phyloP scores from a whole-genome alignment of 1,284 basidiomycete genomes.

The Malassezia restricta region DNA sequence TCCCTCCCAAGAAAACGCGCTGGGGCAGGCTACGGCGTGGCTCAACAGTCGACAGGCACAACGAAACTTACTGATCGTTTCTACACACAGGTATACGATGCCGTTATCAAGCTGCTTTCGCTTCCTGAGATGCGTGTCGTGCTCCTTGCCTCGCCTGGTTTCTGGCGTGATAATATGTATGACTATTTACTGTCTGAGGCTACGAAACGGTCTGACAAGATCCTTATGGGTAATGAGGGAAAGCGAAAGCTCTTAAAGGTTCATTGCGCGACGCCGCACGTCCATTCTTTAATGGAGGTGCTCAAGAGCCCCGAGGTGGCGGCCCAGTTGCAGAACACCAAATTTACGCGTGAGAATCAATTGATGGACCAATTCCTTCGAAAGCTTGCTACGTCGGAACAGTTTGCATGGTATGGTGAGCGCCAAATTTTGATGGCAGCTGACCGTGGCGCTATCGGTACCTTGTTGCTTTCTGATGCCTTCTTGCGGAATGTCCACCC shows the following conservation, averaged over 20 bases:
- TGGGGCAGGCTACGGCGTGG: constrained; percentile 29
- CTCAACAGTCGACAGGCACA: constrained; percentile 14
- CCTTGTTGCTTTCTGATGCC: constrained; percentile 85
- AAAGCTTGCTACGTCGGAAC: constrained; percentile 84
- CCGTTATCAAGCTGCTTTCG: constrained; percentile 78
- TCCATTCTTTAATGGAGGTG: constrained; percentile 88
- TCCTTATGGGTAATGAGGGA: constrained; percentile 56
- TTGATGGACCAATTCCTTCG: constrained; percentile 51
- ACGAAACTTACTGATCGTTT: constrained; percentile 53
- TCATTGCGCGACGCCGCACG: constrained; percentile 82
- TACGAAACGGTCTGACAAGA: constrained; percentile 66
- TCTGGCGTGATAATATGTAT: constrained; percentile 78
- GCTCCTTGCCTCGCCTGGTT: constrained; percentile 91
- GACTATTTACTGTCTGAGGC: constrained; percentile 53
- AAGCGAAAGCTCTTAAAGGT: constrained; percentile 77
- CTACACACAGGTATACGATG: constrained; percentile 70
- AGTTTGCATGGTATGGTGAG: constrained; percentile 96
- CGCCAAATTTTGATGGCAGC: constrained; percentile 82
- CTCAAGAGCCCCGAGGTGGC: constrained; percentile 64
- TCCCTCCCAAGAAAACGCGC: constrained; percentile 70
- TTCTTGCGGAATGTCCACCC: constrained; percentile 58
- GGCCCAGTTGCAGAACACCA: constrained; percentile 79
- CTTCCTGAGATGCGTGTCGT: constrained; percentile 71
- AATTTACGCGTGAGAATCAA: constrained; percentile 85
- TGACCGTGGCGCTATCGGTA: constrained; percentile 83